A percentile compares a stretch with the other conserved stretches of the same genome.
Evolutionary conservation across 805 yeast species (phyloP).

Genomic region (Lipomyces kockii): DNA sequence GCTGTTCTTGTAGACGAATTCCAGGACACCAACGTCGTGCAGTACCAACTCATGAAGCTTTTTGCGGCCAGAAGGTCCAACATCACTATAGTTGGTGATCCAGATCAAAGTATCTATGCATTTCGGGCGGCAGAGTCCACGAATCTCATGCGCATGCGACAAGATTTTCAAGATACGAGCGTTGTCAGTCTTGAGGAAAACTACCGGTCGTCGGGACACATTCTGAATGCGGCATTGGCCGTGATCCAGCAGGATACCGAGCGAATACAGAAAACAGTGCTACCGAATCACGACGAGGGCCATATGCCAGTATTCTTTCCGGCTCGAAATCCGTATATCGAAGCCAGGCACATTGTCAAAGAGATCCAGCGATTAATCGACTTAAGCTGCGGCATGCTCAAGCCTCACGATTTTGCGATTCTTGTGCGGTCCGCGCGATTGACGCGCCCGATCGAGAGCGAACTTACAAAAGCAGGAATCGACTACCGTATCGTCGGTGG

Average conservation of each 20-base stretch:
- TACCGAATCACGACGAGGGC: slow-evolving; percentile 24
- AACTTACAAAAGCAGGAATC: slow-evolving; percentile 57
- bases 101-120: slow-evolving; percentile 92
- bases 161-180: slow-evolving; percentile 44
- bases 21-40: slow-evolving; percentile 86
- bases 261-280: slow-evolving; percentile 34
- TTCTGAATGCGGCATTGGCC: slow-evolving; percentile 65
- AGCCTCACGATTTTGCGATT: slow-evolving; percentile 69
- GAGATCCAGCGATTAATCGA: slow-evolving; percentile 57
- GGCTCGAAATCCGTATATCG: slow-evolving; percentile 53
- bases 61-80: slow-evolving; percentile 56
- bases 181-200: slow-evolving; percentile 63
- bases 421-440: slow-evolving; percentile 68
- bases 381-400: slow-evolving; percentile 52
- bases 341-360: slow-evolving; percentile 62
- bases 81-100: slow-evolving; percentile 92
- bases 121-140: slow-evolving; percentile 78
- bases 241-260: slow-evolving; percentile 63
- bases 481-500: slow-evolving; percentile 77
- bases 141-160: slow-evolving; percentile 65
- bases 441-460: slow-evolving; percentile 67
- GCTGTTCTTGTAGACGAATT: slow-evolving; percentile 92
- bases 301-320: slow-evolving; percentile 45
- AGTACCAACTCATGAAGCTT: slow-evolving; percentile 66
- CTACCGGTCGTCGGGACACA: slow-evolving; percentile 76